phyloP scores from a whole-genome alignment of 2,329 filamentous ascomycete species.

The Fusarium hostae region DNA sequence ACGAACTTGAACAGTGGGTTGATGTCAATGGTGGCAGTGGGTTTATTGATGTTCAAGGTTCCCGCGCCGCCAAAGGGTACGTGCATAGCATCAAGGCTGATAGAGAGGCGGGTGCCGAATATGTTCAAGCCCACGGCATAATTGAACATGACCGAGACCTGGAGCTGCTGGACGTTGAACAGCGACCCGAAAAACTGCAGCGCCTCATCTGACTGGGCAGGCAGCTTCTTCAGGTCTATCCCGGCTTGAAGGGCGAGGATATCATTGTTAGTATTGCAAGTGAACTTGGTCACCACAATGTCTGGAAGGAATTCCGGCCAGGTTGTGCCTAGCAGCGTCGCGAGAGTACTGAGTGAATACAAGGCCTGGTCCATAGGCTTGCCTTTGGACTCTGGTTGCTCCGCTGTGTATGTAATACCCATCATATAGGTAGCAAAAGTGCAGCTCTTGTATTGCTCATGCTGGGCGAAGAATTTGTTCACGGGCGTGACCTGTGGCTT shows the following conservation, averaged over 20 bases:
- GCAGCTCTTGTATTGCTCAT: not conserved
- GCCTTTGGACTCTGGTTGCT: not conserved
- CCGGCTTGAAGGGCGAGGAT: not conserved
- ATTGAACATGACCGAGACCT: not conserved
- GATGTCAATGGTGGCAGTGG: slow-evolving; percentile 5
- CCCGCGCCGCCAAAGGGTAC: not conserved
- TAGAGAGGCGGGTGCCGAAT: not conserved
- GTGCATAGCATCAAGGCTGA: not conserved
- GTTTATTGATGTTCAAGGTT: not conserved
- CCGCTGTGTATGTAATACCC: not conserved
- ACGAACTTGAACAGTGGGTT: not conserved
- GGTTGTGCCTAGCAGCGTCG: rapidly evolving
- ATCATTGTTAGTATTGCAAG: not conserved
- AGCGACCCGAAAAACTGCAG: not conserved
- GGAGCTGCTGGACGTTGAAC: not conserved
- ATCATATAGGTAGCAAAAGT: slow-evolving; percentile 5
- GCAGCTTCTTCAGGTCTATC: not conserved
- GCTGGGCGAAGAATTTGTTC: not conserved
- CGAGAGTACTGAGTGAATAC: not conserved
- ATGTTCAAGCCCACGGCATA: not conserved
- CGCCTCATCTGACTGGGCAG: not conserved
- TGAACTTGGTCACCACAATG: slow-evolving; percentile 2
- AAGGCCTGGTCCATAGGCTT: slow-evolving; percentile 1
- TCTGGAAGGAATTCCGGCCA: not conserved
- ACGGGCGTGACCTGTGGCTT: not conserved